Conservation (phyloP, 2,329 filamentous ascomycete genomes). For the Cordyceps cicadae region DNA sequence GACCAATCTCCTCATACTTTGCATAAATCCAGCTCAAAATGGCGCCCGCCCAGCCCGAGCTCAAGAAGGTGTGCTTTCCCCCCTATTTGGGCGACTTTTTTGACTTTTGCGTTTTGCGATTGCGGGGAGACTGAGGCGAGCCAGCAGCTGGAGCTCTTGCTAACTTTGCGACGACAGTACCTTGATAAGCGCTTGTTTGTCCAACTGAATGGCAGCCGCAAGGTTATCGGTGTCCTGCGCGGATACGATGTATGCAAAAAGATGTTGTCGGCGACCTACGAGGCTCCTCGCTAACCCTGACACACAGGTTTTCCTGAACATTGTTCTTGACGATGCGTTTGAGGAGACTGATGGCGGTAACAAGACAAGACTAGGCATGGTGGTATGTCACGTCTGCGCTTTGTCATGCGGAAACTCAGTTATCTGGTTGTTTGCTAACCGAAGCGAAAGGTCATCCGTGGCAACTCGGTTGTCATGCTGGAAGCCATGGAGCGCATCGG, state of each 20-base stretch:
- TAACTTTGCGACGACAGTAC: slow-evolving; percentile 54
- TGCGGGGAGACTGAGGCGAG: neutral
- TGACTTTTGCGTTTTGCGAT: neutral
- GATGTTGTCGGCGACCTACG: no score
- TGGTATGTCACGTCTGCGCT: slow-evolving; percentile 48
- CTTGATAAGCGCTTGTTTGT: slow-evolving; percentile 98
- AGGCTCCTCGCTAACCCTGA: neutral
- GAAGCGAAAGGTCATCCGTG: slow-evolving; percentile 68
- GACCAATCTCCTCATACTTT: slow-evolving; percentile 2
- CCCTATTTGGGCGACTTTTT: neutral
- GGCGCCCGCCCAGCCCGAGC: slow-evolving; percentile 97
- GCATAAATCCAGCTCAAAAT: slow-evolving; percentile 48
- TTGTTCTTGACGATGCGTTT: slow-evolving; percentile 92
- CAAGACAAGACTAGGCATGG: slow-evolving; percentile 86
- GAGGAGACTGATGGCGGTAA: slow-evolving; percentile 90
- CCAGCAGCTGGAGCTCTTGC: slow-evolving; percentile 10
- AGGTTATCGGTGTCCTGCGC: slow-evolving; percentile 87
- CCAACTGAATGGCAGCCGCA: slow-evolving; percentile 94
- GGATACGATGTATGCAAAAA: slow-evolving; percentile 73
- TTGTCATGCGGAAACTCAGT: neutral
- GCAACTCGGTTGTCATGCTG: slow-evolving; percentile 97
- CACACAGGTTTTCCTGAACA: slow-evolving; percentile 86
- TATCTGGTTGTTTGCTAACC: neutral
- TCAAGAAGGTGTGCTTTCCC: slow-evolving; percentile 71
- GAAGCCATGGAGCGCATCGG: slow-evolving; percentile 69